Evolutionary conservation across 1,284 basidiomycete genomes (phyloP), one percentile per base, ranked within the genome.

Genomic region (Athelia sp.): DNA sequence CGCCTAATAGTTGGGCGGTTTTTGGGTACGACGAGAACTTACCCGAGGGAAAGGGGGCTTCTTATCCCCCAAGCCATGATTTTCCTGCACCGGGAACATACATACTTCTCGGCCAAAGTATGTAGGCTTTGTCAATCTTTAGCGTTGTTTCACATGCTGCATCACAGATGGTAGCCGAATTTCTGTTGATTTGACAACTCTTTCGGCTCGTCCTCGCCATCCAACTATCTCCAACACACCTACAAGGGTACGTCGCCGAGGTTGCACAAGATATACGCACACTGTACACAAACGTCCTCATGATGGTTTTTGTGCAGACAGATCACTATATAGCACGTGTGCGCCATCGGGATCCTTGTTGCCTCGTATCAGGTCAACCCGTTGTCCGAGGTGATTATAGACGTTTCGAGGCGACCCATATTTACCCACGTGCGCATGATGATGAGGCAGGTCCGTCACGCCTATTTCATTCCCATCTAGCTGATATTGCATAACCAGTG

Each of bases 361-460:
- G 60, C 47, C 54, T 57, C 34, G 50, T 59, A 15, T 55, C 54
- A 4, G 52, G 50, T 46, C 3, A 40, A 6, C 6, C n/a, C 9
- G 36, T 40, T 40, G 15, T 40, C n/a, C 36, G 36, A 40, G 36
- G 36, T 40, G 36, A 40, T n/a, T 58, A 51, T 43, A 56, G 54
- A 38, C 53, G 50, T 21, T 53, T 63, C 18, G 50, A 56, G 40
- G 52, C 50, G 6, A 50, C 52, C 0, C 60, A 62, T 43, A 58
- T 59, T 43, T 55, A 59, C 52, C 53, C 61, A n/a, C 52, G 53
- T 4, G 50, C 49, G 13, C 58, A 59, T 32, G 46, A 51, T 15
- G 43, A 36, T 4, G 58, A 61, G 50, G 58, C 58, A 45, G 26
- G 48, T 40, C 17, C 36, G 43, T 38, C 43, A 23, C 21, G 11